A percentile compares a stretch with the other conserved stretches of the same genome.
Conservation (phyloP, 495 filamentous ascomycete genomes). For the Penicillium goetzii region DNA sequence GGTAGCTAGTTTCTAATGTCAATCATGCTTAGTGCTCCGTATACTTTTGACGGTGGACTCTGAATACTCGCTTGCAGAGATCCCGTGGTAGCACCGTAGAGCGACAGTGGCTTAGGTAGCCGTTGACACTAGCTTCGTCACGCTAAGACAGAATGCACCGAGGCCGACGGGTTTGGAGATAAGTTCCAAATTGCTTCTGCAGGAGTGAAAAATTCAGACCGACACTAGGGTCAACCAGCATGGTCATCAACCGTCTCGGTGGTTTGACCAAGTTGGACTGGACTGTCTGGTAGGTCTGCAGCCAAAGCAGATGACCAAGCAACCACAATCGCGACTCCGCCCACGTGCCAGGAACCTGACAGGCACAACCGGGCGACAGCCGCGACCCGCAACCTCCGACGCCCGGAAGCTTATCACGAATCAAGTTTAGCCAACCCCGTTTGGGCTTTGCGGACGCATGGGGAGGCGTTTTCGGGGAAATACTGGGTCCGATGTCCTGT, state of each 20-base stretch:
- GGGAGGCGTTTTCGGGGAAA: neutral
- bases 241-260: neutral
- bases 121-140: constrained; percentile 1
- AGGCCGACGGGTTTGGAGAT: neutral
- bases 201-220: neutral
- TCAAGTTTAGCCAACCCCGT: neutral
- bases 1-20: neutral
- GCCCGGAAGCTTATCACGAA: constrained; percentile 7
- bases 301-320: constrained; percentile 3
- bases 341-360: constrained; percentile 15
- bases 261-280: neutral
- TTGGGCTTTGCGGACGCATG: neutral
- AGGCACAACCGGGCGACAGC: neutral
- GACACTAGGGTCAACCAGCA: too few species aligned
- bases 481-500: neutral
- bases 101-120: neutral
- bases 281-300: too few species aligned
- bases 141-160: neutral
- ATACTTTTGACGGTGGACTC: neutral
- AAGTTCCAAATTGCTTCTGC: constrained; percentile 1
- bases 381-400: constrained; percentile 7
- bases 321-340: neutral
- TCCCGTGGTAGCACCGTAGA: neutral
- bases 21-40: neutral
- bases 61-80: neutral